phyloP scores from a whole-genome alignment of 202 grass and related monocot genomes.

The Bolboschoenoplectus hybrid region DNA sequence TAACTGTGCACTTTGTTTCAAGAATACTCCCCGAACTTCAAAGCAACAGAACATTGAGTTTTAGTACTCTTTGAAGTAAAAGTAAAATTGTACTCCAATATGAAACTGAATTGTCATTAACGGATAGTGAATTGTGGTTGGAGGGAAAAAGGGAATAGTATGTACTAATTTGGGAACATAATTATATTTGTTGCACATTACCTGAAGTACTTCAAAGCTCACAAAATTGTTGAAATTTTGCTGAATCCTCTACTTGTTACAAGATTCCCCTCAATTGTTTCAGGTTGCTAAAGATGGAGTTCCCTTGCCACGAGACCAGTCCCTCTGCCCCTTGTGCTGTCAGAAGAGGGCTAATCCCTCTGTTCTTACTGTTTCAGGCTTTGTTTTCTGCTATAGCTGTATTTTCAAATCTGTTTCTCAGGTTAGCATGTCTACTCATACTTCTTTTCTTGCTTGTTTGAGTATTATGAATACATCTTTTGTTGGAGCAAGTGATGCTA shows the following conservation, averaged over 20 bases:
- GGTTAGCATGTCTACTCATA: conserved; percentile 41
- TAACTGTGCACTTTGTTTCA: background rate
- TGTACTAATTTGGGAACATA: conserved; percentile 7
- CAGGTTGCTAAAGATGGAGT: conserved; percentile 89
- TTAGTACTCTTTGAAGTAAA: background rate
- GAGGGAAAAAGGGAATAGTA: background rate
- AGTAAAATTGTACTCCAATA: background rate
- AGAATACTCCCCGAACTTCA: background rate
- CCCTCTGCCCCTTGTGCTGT: conserved; percentile 82
- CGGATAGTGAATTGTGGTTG: background rate
- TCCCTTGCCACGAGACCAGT: conserved; percentile 66
- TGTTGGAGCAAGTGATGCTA: background rate
- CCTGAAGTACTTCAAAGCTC: background rate
- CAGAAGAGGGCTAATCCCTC: conserved; percentile 88
- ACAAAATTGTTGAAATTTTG: background rate
- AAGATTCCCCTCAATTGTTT: background rate
- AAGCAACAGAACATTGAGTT: background rate
- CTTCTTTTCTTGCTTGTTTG: background rate
- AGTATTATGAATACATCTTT: conserved; percentile 14
- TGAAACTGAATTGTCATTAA: conserved; percentile 23
- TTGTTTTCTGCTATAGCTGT: conserved; percentile 98
- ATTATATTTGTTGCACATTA: background rate
- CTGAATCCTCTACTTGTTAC: background rate
- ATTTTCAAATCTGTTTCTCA: conserved; percentile 95
- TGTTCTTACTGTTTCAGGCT: conserved; percentile 92